These are phyloP conservation scores for Mucor indicus DNA, from an alignment of 371 early-diverging fungal genomes.

Conservation along the genomic window DNA sequence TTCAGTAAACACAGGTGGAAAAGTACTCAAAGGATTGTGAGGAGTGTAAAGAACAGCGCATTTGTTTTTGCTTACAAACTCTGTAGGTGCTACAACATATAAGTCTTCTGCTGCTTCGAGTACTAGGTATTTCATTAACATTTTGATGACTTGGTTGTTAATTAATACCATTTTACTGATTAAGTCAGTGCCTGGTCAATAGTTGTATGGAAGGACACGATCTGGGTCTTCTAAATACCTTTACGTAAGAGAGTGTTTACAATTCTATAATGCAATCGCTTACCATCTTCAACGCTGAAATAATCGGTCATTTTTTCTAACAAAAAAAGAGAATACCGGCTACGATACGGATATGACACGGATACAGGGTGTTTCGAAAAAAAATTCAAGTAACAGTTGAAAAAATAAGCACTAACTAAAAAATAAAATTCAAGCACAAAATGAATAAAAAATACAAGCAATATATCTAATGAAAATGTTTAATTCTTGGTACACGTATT, in stretches of 20 bases:
- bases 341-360: no score
- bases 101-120: slow-evolving; percentile 10
- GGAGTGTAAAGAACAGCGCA: slow-evolving; percentile 5
- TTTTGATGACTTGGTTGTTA: slow-evolving; percentile 1
- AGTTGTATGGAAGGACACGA: background rate
- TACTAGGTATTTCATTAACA: slow-evolving; percentile 4
- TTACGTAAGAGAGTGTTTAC: slow-evolving; percentile 4
- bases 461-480: no score
- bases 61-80: slow-evolving; percentile 9
- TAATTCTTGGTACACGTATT: no score
- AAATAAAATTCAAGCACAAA: no score
- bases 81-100: slow-evolving; percentile 5
- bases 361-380: no score
- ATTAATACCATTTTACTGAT: slow-evolving; percentile 10
- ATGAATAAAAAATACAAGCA: no score
- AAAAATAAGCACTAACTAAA: no score
- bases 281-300: slow-evolving; percentile 1
- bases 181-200: slow-evolving; percentile 6
- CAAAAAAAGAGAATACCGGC: no score
- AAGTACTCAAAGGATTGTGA: slow-evolving; percentile 9
- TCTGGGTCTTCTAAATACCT: slow-evolving; percentile 3
- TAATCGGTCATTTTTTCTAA: no score
- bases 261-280: slow-evolving; percentile 1
- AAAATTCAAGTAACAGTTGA: no score
- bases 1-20: slow-evolving; percentile 5